Base-by-base conservation (phyloP, 176 grass and related monocot species). In the Canna indica region DNA sequence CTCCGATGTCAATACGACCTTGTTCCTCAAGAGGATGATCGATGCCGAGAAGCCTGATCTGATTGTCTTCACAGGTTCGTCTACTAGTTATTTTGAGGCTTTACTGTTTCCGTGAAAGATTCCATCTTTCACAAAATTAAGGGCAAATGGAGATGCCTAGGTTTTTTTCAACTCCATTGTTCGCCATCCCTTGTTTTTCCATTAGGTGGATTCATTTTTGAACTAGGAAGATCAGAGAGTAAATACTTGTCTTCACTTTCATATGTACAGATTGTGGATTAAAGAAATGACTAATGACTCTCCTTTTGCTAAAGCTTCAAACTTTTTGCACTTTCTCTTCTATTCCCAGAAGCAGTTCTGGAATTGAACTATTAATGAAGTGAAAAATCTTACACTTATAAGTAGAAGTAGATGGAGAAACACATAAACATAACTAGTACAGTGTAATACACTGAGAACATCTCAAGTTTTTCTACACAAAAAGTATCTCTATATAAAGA, bases 1-100 rank as follows among this genome's bases (percentile, higher is more conserved):
- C 81, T 86, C 93, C 28, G 93, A 96, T 85, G 81, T 87, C 74
- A 96, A 96, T 81, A 89, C 88, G 59, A 96, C 92, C 16, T 74
- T 69, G 5, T 96, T 91, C 78, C 77, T 96, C 22, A 78, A 84
- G 60, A 79, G 92, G 60, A 44, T 91, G 71, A 96, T 96, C 73
- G 48, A 82, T 34, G 83, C 86, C 1, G 92, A 96, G 83, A 85
- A 60, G 69, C 88, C 92, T 32, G 88, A 96, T 71, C 88, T 96
- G 41, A 79, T 96, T 54, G 86, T 80, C 46, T 97, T 97, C 80
- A 97, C 88, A 29, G 93, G 93, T 97, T 67, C 22, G 52, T 7
- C 20, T 7, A 46, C 44, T 32, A 12, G 22, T 68, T 27, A 76
- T 26, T 20, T 11, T 52, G 47, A 24, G 31, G 3, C 50, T 64